phyloP scores from a whole-genome alignment of 192 early-diverging fungal genomes.

The Radiomyces spectabilis region DNA sequence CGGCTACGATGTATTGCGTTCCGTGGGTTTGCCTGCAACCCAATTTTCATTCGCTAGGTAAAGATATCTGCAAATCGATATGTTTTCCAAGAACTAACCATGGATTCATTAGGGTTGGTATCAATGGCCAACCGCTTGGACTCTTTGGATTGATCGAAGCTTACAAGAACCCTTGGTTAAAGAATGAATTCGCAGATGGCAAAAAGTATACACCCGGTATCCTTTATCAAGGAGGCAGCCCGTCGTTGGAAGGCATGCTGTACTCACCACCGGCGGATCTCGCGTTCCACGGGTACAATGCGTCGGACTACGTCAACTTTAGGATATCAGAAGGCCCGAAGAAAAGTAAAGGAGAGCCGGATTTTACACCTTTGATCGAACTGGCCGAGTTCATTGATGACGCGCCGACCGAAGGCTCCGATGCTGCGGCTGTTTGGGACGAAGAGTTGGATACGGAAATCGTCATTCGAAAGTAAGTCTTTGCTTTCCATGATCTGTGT shows the following conservation, averaged over 20 bases:
- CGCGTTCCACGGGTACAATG: neutral
- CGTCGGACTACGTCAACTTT: neutral
- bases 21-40: constrained; percentile 2
- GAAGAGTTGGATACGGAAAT: constrained; percentile 1
- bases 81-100: neutral
- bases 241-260: too few species aligned
- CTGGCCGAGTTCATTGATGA: constrained; percentile 11
- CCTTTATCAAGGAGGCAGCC: constrained; percentile 5
- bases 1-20: constrained; percentile 3
- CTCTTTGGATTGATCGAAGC: constrained; percentile 11
- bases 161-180: constrained; percentile 8
- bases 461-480: constrained; percentile 8
- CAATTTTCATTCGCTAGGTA: constrained; percentile 3
- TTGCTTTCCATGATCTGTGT: too few species aligned
- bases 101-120: constrained; percentile 1
- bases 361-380: neutral
- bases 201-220: neutral
- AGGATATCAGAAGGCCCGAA: too few species aligned
- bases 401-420: neutral
- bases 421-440: neutral
- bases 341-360: neutral
- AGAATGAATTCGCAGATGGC: constrained; percentile 1
- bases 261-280: too few species aligned
- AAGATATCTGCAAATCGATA: too few species aligned
- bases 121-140: constrained; percentile 6